These are phyloP conservation scores for Fagopyrum tataricum DNA, from an alignment of 148 eudicot species.

Conservation along the genomic window DNA sequence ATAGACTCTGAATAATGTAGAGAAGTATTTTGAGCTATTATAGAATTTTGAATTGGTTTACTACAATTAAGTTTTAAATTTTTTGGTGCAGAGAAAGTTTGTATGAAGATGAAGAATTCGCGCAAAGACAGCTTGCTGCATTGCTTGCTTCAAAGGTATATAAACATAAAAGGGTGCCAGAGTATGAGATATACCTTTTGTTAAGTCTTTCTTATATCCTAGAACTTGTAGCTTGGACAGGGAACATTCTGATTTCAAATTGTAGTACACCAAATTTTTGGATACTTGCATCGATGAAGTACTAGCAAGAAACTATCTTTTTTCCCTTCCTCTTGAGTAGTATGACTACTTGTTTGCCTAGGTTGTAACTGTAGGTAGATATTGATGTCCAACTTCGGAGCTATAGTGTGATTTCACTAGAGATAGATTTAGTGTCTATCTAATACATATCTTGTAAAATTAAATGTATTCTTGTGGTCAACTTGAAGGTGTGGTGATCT, in stretches of 20 bases:
- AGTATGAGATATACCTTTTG: background rate
- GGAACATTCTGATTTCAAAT: background rate
- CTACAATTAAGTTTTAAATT: background rate
- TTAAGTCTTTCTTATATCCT: background rate
- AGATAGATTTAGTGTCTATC: background rate
- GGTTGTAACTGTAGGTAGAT: background rate
- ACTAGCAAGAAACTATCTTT: background rate
- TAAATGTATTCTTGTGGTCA: background rate
- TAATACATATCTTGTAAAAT: background rate
- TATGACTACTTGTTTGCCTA: background rate
- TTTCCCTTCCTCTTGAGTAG: background rate
- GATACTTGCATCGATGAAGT: background rate
- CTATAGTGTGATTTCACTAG: background rate
- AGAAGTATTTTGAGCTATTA: background rate
- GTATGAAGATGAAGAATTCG: slow-evolving; percentile 89
- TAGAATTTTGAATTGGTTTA: background rate
- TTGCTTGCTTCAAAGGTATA: slow-evolving; percentile 86
- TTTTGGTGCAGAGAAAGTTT: slow-evolving; percentile 67
- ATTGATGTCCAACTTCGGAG: background rate
- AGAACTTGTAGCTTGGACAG: background rate
- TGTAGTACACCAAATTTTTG: background rate
- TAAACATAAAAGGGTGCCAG: background rate
- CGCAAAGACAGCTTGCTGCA: slow-evolving; percentile 78
- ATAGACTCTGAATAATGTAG: too few relatives aligned
- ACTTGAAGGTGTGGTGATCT: background rate